phyloP scores from a whole-genome alignment of 345 rosid genomes.

The Turritis glabra region DNA sequence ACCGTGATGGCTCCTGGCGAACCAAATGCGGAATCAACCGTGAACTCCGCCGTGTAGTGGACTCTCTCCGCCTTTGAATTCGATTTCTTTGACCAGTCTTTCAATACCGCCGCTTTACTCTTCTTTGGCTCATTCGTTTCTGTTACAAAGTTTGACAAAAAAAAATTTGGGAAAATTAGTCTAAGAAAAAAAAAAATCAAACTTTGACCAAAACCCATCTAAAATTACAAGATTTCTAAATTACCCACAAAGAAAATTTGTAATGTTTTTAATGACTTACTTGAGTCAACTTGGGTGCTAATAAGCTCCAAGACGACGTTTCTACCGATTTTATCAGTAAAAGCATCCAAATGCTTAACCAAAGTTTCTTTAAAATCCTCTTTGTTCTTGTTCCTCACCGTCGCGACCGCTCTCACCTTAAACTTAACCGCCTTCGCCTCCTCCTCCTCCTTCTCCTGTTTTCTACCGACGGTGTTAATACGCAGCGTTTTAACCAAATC shows the following conservation, averaged over 20 bases:
- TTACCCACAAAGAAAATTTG: neutral
- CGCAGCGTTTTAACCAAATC: constrained; percentile 57
- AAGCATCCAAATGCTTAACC: constrained; percentile 70
- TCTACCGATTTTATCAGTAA: constrained; percentile 75
- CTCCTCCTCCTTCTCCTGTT: constrained; percentile 11
- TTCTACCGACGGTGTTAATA: constrained; percentile 3
- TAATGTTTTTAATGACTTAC: constrained; percentile 50
- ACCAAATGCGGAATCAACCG: constrained; percentile 71
- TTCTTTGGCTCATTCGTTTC: constrained; percentile 82
- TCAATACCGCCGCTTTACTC: constrained; percentile 69
- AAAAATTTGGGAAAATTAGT: neutral
- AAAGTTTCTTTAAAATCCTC: constrained; percentile 76
- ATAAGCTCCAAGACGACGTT: constrained; percentile 84
- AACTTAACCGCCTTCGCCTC: constrained; percentile 52
- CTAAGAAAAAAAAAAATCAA: neutral
- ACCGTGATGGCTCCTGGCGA: constrained; percentile 87
- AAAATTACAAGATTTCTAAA: neutral
- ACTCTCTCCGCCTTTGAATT: constrained; percentile 77
- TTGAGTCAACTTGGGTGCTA: constrained; percentile 81
- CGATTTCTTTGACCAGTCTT: constrained; percentile 86
- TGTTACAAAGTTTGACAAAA: constrained; percentile 28
- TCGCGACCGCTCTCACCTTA: constrained; percentile 74
- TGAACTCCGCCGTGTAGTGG: constrained; percentile 83
- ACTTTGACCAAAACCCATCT: constrained; percentile 9
- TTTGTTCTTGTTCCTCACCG: constrained; percentile 80